Conservation (phyloP, 2,329 filamentous ascomycete genomes). For the Aspergillus sp. region DNA sequence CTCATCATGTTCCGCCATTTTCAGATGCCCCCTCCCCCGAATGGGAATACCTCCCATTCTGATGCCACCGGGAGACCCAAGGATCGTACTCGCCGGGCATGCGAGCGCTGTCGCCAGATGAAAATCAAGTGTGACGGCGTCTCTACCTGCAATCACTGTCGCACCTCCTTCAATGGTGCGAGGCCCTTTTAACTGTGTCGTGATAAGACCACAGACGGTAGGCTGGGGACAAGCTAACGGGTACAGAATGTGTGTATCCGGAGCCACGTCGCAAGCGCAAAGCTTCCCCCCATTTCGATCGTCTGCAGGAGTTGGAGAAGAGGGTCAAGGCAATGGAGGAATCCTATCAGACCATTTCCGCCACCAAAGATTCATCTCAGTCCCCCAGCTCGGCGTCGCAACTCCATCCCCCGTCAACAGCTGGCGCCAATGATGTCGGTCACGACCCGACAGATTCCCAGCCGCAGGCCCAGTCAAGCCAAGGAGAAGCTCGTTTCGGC, state of each 20-base stretch:
- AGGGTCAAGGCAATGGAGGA: constrained; percentile 6
- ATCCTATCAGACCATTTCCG: background rate
- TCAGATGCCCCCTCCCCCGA: background rate
- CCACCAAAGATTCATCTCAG: background rate
- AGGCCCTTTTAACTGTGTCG: background rate
- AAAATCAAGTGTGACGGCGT: constrained; percentile 13
- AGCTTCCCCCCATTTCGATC: background rate
- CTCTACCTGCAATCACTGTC: constrained; percentile 7
- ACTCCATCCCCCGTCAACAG: background rate
- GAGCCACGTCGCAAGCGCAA: constrained; percentile 9
- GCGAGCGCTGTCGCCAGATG: constrained; percentile 14
- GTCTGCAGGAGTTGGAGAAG: constrained; percentile 1
- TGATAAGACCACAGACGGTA: background rate
- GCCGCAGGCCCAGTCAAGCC: background rate
- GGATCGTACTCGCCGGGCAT: constrained; percentile 8
- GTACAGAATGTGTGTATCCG: constrained; percentile 10
- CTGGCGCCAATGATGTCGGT: background rate
- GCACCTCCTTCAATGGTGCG: constrained; percentile 8
- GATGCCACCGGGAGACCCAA: background rate
- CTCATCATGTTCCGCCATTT: background rate
- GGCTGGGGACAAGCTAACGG: background rate
- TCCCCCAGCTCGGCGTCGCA: background rate
- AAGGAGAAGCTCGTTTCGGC: constrained; percentile 5
- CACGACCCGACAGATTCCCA: background rate
- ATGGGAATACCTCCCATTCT: background rate